phyloP scores from a whole-genome alignment of 2,329 filamentous ascomycete species.

The Trichoderma hamatum region DNA sequence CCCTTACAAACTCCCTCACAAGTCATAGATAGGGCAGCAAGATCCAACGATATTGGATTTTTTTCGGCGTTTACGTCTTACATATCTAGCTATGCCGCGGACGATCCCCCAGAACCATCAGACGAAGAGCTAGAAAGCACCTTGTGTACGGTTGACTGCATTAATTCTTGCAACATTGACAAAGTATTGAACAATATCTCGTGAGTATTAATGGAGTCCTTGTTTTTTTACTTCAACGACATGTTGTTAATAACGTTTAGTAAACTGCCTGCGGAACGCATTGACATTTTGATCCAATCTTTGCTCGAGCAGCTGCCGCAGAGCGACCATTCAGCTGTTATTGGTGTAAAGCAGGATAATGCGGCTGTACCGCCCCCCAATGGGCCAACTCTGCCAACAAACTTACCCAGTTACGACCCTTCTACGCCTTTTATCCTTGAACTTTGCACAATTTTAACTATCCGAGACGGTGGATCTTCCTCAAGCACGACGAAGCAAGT shows the following conservation, averaged over 20 bases:
- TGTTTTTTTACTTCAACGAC: not conserved
- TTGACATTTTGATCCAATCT: conserved; percentile 59
- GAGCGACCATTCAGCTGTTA: conserved; percentile 74
- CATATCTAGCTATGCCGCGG: conserved; percentile 97
- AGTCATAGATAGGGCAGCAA: conserved; percentile 83
- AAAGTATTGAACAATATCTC: conserved; percentile 81
- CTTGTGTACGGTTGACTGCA: conserved; percentile 88
- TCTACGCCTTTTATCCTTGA: conserved; percentile 89
- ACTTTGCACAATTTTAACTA: conserved; percentile 78
- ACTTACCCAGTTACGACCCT: conserved; percentile 75
- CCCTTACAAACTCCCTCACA: conserved; percentile 90
- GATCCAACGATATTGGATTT: conserved; percentile 77
- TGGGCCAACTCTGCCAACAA: conserved; percentile 41
- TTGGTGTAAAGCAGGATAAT: conserved; percentile 86
- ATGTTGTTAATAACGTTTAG: conserved; percentile 34
- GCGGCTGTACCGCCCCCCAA: conserved; percentile 64
- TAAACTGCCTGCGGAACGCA: conserved; percentile 42
- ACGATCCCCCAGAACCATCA: conserved; percentile 95
- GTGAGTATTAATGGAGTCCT: conserved; percentile 52
- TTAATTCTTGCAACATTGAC: conserved; percentile 84
- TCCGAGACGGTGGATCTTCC: conserved; percentile 74
- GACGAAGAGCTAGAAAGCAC: conserved; percentile 97
- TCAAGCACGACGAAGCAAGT: conserved; percentile 75
- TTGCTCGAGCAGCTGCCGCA: conserved; percentile 86
- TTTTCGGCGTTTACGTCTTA: conserved; percentile 96